phyloP scores from a whole-genome alignment of 1,284 basidiomycete genomes.

The Fomitopsis schrenkii region DNA sequence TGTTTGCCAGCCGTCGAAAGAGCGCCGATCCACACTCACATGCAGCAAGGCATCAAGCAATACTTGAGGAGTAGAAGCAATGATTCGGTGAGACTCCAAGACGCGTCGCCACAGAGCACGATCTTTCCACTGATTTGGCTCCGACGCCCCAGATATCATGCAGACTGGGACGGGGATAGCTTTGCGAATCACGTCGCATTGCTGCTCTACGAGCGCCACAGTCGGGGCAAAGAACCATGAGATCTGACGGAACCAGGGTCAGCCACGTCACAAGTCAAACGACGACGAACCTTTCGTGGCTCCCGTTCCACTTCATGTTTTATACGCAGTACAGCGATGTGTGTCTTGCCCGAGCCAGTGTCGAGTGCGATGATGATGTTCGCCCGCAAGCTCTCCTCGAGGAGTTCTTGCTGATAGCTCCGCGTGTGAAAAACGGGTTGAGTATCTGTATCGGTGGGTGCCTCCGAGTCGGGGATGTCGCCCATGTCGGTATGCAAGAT shows the following conservation, averaged over 20 bases:
- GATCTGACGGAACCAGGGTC: slow-evolving; percentile 35
- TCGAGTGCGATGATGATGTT: slow-evolving; percentile 77
- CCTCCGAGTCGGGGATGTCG: background rate
- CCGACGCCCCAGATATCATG: slow-evolving; percentile 63
- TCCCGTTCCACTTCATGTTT: slow-evolving; percentile 61
- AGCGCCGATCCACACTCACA: slow-evolving; percentile 6
- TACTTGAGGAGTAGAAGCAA: slow-evolving; percentile 80
- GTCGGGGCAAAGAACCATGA: slow-evolving; percentile 81
- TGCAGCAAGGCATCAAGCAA: slow-evolving; percentile 74
- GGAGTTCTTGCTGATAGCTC: slow-evolving; percentile 72
- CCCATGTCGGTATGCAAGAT: slow-evolving; percentile 3
- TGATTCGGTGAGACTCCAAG: slow-evolving; percentile 50
- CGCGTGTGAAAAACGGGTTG: slow-evolving; percentile 34
- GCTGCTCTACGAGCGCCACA: slow-evolving; percentile 72
- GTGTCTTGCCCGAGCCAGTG: slow-evolving; percentile 78
- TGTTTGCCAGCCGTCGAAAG: background rate
- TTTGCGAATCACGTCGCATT: slow-evolving; percentile 51
- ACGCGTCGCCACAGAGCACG: slow-evolving; percentile 52
- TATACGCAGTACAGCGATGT: slow-evolving; percentile 71
- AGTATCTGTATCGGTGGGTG: background rate
- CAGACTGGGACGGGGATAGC: slow-evolving; percentile 55
- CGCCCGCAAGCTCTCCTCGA: slow-evolving; percentile 57
- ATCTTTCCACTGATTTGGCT: slow-evolving; percentile 80
- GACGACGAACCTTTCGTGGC: slow-evolving; percentile 47
- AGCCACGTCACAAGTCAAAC: background rate